These are phyloP conservation scores for Solanum pinnatisectum DNA, from an alignment of 257 asterid genomes.

Conservation along the genomic window DNA sequence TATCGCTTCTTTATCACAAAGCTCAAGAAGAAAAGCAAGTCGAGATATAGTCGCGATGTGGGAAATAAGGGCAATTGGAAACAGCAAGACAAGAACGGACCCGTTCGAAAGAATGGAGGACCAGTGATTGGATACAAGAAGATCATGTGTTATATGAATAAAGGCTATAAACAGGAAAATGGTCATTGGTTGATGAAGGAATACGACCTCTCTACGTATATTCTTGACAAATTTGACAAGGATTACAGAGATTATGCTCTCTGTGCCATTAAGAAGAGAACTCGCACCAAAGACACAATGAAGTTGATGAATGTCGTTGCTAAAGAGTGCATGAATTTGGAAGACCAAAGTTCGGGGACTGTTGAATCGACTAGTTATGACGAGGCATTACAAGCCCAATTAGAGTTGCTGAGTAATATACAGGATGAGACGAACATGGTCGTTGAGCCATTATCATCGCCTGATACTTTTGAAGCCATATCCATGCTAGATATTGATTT, in stretches of 20 bases:
- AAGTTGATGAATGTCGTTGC: background rate
- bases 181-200: background rate
- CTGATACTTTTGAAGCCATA: background rate
- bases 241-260: background rate
- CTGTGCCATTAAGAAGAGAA: background rate
- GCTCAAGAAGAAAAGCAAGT: background rate
- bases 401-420: too few relatives aligned
- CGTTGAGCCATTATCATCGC: background rate
- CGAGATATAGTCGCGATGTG: background rate
- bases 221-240: background rate
- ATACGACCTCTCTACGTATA: background rate
- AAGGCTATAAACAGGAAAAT: background rate
- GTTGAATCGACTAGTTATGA: too few relatives aligned
- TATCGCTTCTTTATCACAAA: background rate
- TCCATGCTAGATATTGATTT: background rate
- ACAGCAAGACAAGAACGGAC: too few relatives aligned
- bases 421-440: rapidly evolving
- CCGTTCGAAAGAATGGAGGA: too few relatives aligned
- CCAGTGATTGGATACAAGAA: too few relatives aligned
- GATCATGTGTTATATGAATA: background rate
- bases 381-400: background rate
- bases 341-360: too few relatives aligned
- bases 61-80: background rate
- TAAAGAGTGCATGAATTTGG: background rate
- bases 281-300: background rate